Percentiles rank a stretch among this genome's conserved stretches.
Conservation (phyloP, 805 yeast species). For the Saturnispora zaruensis region DNA sequence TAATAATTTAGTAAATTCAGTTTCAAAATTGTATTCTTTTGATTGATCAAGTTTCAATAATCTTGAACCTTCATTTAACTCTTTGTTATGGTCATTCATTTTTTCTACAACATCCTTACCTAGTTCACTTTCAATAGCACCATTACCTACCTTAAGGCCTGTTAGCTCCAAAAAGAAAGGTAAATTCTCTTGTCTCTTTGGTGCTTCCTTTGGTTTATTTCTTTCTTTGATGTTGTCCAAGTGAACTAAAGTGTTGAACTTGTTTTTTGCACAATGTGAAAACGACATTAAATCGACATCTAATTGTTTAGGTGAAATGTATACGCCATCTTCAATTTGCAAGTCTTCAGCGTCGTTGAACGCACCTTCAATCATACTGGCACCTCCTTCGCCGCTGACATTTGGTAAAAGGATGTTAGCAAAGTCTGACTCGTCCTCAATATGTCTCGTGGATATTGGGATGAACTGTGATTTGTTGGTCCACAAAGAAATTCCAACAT, state of each 20-base stretch:
- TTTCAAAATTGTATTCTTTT: constrained; percentile 48
- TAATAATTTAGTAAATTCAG: constrained; percentile 58
- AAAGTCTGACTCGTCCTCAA: constrained; percentile 71
- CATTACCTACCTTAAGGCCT: constrained; percentile 64
- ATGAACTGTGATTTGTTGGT: constrained; percentile 80
- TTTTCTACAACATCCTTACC: constrained; percentile 22
- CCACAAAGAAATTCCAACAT: constrained; percentile 89
- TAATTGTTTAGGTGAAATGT: constrained; percentile 55
- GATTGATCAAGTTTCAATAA: constrained; percentile 30
- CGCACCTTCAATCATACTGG: constrained; percentile 70
- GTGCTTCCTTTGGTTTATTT: constrained; percentile 83
- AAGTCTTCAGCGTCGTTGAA: constrained; percentile 36
- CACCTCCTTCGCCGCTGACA: constrained; percentile 69
- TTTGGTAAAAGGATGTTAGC: constrained; percentile 58
- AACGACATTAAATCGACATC: constrained; percentile 58
- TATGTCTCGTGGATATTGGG: constrained; percentile 63
- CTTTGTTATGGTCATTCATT: constrained; percentile 20
- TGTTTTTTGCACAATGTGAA: constrained; percentile 66
- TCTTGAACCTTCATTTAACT: constrained; percentile 18
- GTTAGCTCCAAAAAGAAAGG: constrained; percentile 70
- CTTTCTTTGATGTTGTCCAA: constrained; percentile 78
- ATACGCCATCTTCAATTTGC: constrained; percentile 25
- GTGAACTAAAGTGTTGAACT: constrained; percentile 69
- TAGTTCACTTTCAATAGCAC: constrained; percentile 44
- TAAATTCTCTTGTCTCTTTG: constrained; percentile 72